Evolutionary conservation across 768 basidiomycete genomes (phyloP).

Genomic region (Lactarius psammicola): DNA sequence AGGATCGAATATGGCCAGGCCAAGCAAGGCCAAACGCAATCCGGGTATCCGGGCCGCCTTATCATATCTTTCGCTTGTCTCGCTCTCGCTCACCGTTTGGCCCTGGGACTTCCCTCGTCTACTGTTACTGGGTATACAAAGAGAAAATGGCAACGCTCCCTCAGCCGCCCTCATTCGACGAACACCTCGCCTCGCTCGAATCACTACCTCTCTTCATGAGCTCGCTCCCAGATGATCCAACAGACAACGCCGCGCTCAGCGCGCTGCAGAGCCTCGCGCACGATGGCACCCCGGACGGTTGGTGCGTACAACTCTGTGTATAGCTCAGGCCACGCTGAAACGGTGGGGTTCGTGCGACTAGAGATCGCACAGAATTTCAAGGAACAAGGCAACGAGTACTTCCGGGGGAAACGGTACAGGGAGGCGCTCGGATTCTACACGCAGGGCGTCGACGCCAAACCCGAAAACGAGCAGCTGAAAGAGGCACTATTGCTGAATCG

Average conservation of each 20-base stretch:
- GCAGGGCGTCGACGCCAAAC: constrained; percentile 84
- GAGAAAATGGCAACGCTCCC: not conserved
- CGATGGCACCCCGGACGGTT: constrained; percentile 94
- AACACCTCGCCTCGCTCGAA: constrained; percentile 51
- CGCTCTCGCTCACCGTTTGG: no score
- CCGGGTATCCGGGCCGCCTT: constrained; percentile 11
- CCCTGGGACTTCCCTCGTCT: not conserved
- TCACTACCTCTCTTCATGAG: constrained; percentile 91
- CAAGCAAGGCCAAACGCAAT: constrained; percentile 20
- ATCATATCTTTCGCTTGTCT: not conserved
- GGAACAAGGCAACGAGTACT: constrained; percentile 94
- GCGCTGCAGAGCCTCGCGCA: constrained; percentile 84
- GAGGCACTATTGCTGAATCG: constrained; percentile 83
- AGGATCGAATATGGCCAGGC: not conserved
- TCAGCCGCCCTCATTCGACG: constrained; percentile 34
- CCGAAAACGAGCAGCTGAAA: constrained; percentile 54
- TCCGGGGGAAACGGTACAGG: constrained; percentile 78
- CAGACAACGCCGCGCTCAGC: constrained; percentile 64
- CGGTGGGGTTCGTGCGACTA: constrained; percentile 35
- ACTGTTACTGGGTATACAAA: not conserved
- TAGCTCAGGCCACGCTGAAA: not conserved
- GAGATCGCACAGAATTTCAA: constrained; percentile 93
- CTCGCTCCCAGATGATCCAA: constrained; percentile 66
- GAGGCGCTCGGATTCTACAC: constrained; percentile 91
- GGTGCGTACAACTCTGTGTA: constrained; percentile 35